Percentiles rank a stretch among this genome's conserved stretches.
These are phyloP conservation scores for Euclidium syriacum DNA, from an alignment of 345 rosid genomes.

Conservation along the genomic window DNA sequence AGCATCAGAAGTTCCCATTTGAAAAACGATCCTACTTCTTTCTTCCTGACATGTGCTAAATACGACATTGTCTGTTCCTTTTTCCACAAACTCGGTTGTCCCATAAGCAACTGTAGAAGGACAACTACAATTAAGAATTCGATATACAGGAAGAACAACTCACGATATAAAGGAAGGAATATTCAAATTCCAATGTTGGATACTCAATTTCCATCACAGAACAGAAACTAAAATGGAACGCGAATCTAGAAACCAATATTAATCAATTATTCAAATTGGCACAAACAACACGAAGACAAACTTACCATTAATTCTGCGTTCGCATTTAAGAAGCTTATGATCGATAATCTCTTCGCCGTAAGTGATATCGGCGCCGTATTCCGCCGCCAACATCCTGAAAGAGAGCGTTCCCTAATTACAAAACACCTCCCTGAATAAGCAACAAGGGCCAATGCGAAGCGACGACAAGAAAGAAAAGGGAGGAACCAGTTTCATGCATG, in stretches of 20 bases:
- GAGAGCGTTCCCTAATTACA: conserved; percentile 72
- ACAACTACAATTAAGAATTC: conserved; percentile 21
- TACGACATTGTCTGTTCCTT: conserved; percentile 70
- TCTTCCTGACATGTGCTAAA: conserved; percentile 78
- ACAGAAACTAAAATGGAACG: too few relatives aligned
- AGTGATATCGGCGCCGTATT: conserved; percentile 89
- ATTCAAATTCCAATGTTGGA: not conserved
- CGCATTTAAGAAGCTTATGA: conserved; percentile 72
- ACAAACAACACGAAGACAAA: not conserved
- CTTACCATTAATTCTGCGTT: conserved; percentile 59
- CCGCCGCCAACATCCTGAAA: conserved; percentile 67
- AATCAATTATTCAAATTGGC: not conserved
- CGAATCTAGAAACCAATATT: not conserved
- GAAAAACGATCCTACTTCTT: conserved; percentile 61
- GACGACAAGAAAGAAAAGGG: not conserved
- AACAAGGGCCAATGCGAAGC: not conserved
- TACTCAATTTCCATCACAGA: too few relatives aligned
- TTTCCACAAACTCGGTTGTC: conserved; percentile 81
- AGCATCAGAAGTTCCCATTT: conserved; percentile 95
- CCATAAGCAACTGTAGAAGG: conserved; percentile 47
- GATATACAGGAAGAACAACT: conserved; percentile 22
- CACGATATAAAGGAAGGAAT: too few relatives aligned
- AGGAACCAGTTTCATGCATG: not conserved
- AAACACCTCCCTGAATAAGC: not conserved
- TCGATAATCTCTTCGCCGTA: conserved; percentile 90